A percentile compares a stretch with the other conserved stretches of the same genome.
Evolutionary conservation across 1,284 basidiomycete species (phyloP).

Genomic region (Cutaneotrichosporon cutaneum): DNA sequence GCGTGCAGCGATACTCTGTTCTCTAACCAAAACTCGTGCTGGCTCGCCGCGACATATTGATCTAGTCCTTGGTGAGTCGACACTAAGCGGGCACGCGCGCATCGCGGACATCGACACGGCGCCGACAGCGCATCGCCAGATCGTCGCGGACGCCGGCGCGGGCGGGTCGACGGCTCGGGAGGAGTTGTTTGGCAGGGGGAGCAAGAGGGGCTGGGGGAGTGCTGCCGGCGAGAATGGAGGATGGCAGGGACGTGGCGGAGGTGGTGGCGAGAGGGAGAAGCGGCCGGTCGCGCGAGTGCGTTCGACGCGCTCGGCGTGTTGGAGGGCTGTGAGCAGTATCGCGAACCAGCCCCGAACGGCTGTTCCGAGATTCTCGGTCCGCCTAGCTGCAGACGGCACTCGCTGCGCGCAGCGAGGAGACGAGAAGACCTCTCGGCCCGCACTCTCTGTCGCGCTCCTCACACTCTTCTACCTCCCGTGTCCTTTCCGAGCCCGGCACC

Average conservation of each 20-base stretch:
- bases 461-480: too few species aligned
- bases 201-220: neutral
- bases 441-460: too few species aligned
- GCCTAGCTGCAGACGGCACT: neutral
- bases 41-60: conserved; percentile 22
- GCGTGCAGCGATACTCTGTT: neutral
- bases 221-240: too few species aligned
- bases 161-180: neutral
- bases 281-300: neutral
- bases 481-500: too few species aligned
- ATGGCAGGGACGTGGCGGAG: neutral
- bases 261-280: neutral
- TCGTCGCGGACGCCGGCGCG: neutral
- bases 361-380: neutral
- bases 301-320: neutral
- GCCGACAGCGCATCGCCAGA: neutral
- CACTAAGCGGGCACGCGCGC: neutral
- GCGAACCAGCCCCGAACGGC: neutral
- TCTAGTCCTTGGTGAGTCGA: conserved; percentile 29
- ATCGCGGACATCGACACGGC: neutral
- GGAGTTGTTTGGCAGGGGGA: too few species aligned
- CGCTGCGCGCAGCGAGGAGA: neutral
- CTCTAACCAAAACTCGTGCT: conserved; percentile 15
- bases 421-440: neutral
- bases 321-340: neutral